These are phyloP conservation scores for Torulaspora quercuum DNA, from an alignment of 805 yeast species.

Conservation along the genomic window DNA sequence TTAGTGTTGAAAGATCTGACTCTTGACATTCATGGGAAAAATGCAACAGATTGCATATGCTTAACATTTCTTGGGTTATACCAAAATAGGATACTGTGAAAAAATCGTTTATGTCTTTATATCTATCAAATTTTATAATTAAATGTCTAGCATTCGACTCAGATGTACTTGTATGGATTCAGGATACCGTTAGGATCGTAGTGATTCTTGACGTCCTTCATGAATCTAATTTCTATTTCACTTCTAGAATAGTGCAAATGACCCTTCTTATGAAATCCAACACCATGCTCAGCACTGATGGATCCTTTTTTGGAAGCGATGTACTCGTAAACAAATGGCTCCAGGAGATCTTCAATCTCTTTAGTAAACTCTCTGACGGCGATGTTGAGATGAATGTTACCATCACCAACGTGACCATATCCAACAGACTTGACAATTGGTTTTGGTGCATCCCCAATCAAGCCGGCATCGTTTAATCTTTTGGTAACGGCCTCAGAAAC, in stretches of 20 bases:
- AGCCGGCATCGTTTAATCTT: conserved; percentile 49
- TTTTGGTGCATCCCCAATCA: conserved; percentile 59
- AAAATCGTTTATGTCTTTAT: background rate
- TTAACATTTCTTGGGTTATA: too few relatives aligned
- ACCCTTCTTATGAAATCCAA: conserved; percentile 88
- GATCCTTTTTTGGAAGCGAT: conserved; percentile 65
- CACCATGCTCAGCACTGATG: conserved; percentile 89
- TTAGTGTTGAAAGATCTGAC: too few relatives aligned
- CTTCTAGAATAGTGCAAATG: conserved; percentile 78
- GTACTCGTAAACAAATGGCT: conserved; percentile 91
- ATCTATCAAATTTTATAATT: conserved; percentile 5
- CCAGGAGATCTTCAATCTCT: conserved; percentile 68
- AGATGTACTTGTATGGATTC: conserved; percentile 86
- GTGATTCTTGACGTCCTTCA: conserved; percentile 64
- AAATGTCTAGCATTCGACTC: conserved; percentile 15
- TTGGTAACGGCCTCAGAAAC: conserved; percentile 66
- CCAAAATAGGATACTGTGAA: too few relatives aligned
- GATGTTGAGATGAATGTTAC: conserved; percentile 85
- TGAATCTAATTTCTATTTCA: conserved; percentile 58
- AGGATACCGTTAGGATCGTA: conserved; percentile 83
- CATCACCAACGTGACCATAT: conserved; percentile 92
- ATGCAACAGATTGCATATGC: too few relatives aligned
- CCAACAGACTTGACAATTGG: conserved; percentile 90
- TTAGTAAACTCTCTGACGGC: conserved; percentile 75
- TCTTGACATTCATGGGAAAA: too few relatives aligned